Percentiles rank a stretch among this genome's conserved stretches.
Evolutionary conservation across 805 yeast genomes (phyloP).

Genomic region (Kazachstania africana): DNA sequence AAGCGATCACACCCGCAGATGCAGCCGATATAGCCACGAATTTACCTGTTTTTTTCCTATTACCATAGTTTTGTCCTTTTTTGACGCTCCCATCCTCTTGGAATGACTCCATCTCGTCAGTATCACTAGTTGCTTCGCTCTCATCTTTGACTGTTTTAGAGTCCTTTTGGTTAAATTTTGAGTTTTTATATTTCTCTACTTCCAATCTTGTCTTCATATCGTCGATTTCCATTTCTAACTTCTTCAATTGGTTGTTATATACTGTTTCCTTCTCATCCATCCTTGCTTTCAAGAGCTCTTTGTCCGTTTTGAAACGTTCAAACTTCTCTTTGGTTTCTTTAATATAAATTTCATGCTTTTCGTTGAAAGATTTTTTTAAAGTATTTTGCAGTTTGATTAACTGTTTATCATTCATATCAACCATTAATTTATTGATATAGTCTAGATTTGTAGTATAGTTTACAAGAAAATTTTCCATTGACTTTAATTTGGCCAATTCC

Average conservation of each 20-base stretch:
- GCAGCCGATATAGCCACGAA: too few relatives aligned
- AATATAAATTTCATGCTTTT: constrained; percentile 15
- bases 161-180: too few relatives aligned
- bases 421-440: constrained; percentile 20
- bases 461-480: constrained; percentile 42
- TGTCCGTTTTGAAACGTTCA: constrained; percentile 10
- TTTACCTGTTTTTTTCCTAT: too few relatives aligned
- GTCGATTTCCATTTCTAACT: constrained; percentile 19
- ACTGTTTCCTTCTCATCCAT: constrained; percentile 6
- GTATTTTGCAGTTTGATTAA: constrained; percentile 19
- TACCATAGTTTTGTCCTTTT: too few relatives aligned
- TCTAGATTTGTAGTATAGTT: constrained; percentile 32
- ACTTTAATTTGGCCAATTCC: constrained; percentile 43
- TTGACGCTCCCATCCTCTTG: too few relatives aligned
- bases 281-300: constrained; percentile 5
- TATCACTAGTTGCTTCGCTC: too few relatives aligned
- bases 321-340: constrained; percentile 14
- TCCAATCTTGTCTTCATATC: constrained; percentile 24
- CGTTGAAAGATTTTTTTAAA: constrained; percentile 18
- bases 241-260: constrained; percentile 10
- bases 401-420: constrained; percentile 23
- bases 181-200: constrained; percentile 24
- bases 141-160: too few relatives aligned
- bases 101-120: too few relatives aligned
- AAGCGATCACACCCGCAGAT: too few relatives aligned